Base-by-base conservation (phyloP, 2,329 filamentous ascomycete genomes). In the Triangularia verruculosa region DNA sequence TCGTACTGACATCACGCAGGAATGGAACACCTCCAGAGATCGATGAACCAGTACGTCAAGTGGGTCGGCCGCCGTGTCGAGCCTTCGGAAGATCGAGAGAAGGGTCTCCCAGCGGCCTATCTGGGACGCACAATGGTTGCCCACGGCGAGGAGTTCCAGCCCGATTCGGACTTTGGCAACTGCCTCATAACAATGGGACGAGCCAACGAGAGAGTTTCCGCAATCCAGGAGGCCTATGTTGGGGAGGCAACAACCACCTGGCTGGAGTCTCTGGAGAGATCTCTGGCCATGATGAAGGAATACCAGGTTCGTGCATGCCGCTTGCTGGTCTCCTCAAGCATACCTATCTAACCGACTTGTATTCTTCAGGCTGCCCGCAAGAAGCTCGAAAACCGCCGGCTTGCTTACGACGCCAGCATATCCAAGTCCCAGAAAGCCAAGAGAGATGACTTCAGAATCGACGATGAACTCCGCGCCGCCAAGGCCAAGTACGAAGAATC, bases 401-500 rank as follows among this genome's bases (percentile, higher is more conserved):
- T 98, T 63, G 93, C 93, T 67, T 97, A 96, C 76, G 94, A 98
- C 75, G 90, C 94, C 32, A 93, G 91, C 66, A 87, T 92, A 56
- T 86, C 87, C 67, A 97, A 97, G 81, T 88, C 97, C 86, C 89
- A 96, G 73, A 97, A 97, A 77, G 88, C 90, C 24, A 96, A 96
- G 80, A 92, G 89, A 72, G 94, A 98, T 72, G 94, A 98, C 75
- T 96, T 95, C 79, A 85, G 92, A 66, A 84, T 95, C 62, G 95
- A 98, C 76, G 94, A 98, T 74, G 94, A 98, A 77, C 85, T 97
- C 61, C 90, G 94, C 62, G 85, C 88, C 27, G 92, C 95, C 75
- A 96, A 96, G 76, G 91, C 92, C 71, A 98, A 98, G 78, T 98
- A 97, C 73, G 95, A 98, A 74, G 95, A 98, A 79, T 89, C 92